phyloP scores from a whole-genome alignment of 305 asterid species.

The Withania somnifera region DNA sequence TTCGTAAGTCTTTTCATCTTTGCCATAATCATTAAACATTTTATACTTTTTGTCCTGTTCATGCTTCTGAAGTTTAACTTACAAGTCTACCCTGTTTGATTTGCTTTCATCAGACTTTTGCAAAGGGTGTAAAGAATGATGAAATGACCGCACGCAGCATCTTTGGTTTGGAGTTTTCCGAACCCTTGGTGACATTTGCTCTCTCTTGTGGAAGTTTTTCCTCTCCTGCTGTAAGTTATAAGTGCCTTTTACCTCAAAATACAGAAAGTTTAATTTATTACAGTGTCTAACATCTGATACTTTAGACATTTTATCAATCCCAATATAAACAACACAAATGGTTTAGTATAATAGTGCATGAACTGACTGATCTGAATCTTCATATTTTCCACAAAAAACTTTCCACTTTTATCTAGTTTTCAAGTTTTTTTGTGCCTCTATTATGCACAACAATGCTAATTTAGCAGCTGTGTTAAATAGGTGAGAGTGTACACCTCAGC shows the following conservation, averaged over 20 bases:
- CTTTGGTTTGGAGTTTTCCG: slow-evolving; percentile 62
- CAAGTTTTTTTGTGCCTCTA: not conserved
- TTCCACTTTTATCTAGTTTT: not conserved
- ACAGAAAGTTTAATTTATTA: not conserved
- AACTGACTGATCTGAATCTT: not conserved
- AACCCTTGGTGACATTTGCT: slow-evolving; percentile 69
- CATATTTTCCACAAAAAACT: not conserved
- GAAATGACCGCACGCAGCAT: slow-evolving; percentile 36
- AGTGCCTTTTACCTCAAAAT: not conserved
- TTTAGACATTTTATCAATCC: not conserved
- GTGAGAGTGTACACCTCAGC: slow-evolving; percentile 62
- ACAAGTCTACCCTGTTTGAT: not conserved
- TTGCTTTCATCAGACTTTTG: slow-evolving; percentile 33
- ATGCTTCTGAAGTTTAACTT: not conserved
- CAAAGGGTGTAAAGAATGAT: slow-evolving; percentile 41
- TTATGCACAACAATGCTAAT: not conserved
- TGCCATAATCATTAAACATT: no score
- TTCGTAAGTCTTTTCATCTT: slow-evolving; percentile 28
- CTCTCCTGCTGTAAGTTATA: slow-evolving; percentile 66
- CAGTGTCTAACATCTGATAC: not conserved
- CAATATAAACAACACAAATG: not conserved
- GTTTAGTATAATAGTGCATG: not conserved
- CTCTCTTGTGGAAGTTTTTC: slow-evolving; percentile 84
- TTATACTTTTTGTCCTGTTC: not conserved
- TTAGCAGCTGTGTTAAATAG: slow-evolving; percentile 14